Evolutionary conservation across 163 green algal species (phyloP).

Genomic region (Volvox carteri): DNA sequence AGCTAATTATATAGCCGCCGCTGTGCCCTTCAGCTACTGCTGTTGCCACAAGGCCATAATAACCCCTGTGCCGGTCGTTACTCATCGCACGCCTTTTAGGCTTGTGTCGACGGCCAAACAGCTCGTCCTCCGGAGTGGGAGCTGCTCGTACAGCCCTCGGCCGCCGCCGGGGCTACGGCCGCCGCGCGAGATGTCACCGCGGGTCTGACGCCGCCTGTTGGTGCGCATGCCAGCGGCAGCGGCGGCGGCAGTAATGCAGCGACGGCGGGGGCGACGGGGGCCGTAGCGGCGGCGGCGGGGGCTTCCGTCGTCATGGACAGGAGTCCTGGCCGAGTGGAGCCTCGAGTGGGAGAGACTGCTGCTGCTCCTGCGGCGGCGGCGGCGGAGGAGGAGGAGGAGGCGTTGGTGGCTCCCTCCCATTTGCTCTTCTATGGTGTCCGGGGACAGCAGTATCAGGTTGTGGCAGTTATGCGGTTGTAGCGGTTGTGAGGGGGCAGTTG

Average conservation of each 20-base stretch:
- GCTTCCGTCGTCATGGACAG: no score
- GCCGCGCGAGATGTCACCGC: neutral
- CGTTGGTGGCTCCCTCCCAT: neutral
- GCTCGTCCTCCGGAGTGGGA: constrained; percentile 26
- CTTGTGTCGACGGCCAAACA: constrained; percentile 11
- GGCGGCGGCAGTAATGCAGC: neutral
- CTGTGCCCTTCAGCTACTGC: neutral
- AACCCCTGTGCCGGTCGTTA: no score
- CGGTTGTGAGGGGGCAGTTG: neutral
- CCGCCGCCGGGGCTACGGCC: neutral
- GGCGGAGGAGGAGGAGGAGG: neutral
- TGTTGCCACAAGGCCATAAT: neutral
- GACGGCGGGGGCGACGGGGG: neutral
- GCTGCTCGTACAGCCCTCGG: neutral
- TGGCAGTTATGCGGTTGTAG: neutral
- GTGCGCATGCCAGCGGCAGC: neutral
- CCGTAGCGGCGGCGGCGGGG: neutral
- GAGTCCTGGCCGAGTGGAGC: no score
- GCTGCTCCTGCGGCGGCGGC: neutral
- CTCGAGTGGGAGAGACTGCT: no score
- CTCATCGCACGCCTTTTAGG: constrained; percentile 1
- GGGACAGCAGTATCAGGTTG: constrained; percentile 73
- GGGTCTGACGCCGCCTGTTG: neutral
- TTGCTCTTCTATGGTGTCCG: constrained; percentile 79
- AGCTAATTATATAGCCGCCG: neutral